Base-by-base conservation (phyloP, 768 basidiomycete species). In the Podaxis sp. region DNA sequence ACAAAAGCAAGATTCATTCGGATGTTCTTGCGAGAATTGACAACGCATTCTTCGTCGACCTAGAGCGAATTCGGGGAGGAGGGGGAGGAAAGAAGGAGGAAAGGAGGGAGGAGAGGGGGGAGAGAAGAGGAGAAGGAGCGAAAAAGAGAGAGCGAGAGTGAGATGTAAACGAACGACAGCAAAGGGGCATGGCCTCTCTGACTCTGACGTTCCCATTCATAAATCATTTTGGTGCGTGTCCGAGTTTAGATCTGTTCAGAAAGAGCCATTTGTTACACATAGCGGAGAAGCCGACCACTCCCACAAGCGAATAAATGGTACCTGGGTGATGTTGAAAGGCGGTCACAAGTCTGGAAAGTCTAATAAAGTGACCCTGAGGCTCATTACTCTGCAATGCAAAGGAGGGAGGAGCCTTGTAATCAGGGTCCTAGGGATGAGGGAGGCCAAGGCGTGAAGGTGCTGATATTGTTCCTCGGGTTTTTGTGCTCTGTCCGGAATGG, bases 311-410 rank as follows among this genome's bases (percentile, higher is more conserved):
- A 36, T 54, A 27, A 61, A 61, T 55, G 54, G 61, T 55, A 51
- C 61, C 61, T 62, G 61, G 47, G 33, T 29, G 46, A 50, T 49
- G 54, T 61, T 46, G 53, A 55, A 55, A 62, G 61, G 49, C 19
- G 15, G 43, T 49, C 41, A 61, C 60, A 54, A 61, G 60, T 55
- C 60, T 61, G 60, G 60, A 61, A 61, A 61, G 60, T 47, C 52
- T 61, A 62, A 56, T 62, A 47, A 50, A 38, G 47, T 27, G 61
- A 50, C 61, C 61, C 61, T 62, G 46, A 40, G 33, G 33, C 22
- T 62, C 54, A 62, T 56, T 62, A 61, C 59, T 24, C 54, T 55
- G n/a, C 46, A 55, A n/a, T 46, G 27, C 4, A 27, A 40, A 25
- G 29, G 53, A 61, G 60, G 60, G 46, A 25, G 33, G 53, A 27